Conservation (phyloP, 225 moss, liverwort and hornwort species). For the Thuidium tamariscinum region DNA sequence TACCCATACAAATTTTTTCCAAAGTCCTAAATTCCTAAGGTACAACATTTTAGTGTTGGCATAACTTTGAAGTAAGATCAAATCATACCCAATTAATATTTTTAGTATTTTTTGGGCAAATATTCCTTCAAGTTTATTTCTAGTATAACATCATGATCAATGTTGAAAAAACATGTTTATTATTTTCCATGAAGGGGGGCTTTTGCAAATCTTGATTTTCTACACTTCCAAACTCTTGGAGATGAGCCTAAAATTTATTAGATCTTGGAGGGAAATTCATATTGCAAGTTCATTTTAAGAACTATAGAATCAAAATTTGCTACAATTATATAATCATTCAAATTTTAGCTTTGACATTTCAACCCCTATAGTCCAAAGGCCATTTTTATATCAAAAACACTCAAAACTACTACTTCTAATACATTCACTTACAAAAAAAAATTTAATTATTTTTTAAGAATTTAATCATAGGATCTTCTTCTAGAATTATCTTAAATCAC, state of each 20-base stretch:
- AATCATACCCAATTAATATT: too few relatives aligned
- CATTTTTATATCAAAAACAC: too few relatives aligned
- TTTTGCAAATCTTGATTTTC: not conserved
- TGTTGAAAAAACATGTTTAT: rapidly evolving
- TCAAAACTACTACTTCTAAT: too few relatives aligned
- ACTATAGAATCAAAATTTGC: not conserved
- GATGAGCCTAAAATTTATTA: not conserved
- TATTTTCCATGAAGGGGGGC: too few relatives aligned
- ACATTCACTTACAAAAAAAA: too few relatives aligned
- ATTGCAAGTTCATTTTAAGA: not conserved
- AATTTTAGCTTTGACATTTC: not conserved
- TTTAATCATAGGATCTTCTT: too few relatives aligned
- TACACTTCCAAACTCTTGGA: too few relatives aligned
- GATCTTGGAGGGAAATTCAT: not conserved
- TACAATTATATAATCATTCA: not conserved
- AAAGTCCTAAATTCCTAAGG: not conserved
- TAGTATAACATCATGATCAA: not conserved
- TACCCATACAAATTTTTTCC: not conserved
- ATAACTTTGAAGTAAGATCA: not conserved
- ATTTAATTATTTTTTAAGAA: too few relatives aligned
- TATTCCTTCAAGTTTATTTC: rapidly evolving
- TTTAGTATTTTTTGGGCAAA: rapidly evolving
- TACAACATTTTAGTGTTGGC: not conserved
- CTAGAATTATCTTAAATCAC: too few relatives aligned
- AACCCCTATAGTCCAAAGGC: too few relatives aligned